Conservation (phyloP, 768 basidiomycete genomes). For the Leccinellum albellum region DNA sequence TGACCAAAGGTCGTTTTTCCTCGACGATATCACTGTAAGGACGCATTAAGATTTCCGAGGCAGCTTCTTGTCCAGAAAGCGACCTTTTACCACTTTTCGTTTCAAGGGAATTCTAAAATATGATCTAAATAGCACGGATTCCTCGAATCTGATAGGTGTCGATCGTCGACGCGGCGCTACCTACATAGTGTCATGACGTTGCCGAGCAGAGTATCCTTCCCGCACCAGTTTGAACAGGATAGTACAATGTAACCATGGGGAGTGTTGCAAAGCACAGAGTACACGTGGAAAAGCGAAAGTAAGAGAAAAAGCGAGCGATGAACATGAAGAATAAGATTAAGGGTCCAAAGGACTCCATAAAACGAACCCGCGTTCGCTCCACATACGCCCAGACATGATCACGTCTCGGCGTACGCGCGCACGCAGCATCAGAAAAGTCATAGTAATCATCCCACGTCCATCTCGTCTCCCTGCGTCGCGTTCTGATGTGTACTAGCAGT, state of each 20-base stretch:
- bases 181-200: background rate
- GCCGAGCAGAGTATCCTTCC: background rate
- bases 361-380: background rate
- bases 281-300: background rate
- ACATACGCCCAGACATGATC: background rate
- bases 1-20: too few species aligned
- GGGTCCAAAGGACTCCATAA: background rate
- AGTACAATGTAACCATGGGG: background rate
- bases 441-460: conserved; percentile 59
- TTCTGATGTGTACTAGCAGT: conserved; percentile 31
- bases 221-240: background rate
- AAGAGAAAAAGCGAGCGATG: background rate
- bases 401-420: background rate
- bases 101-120: background rate
- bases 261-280: background rate
- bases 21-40: too few species aligned
- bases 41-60: too few species aligned
- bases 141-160: background rate
- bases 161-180: background rate
- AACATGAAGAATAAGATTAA: background rate
- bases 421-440: background rate
- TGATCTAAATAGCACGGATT: background rate
- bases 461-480: conserved; percentile 53
- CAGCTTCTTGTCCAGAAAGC: background rate
- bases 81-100: background rate